Percentiles rank a stretch among this genome's conserved stretches.
Conservation (phyloP, 176 grass and related monocot species). For the Rhynchospora pubera region DNA sequence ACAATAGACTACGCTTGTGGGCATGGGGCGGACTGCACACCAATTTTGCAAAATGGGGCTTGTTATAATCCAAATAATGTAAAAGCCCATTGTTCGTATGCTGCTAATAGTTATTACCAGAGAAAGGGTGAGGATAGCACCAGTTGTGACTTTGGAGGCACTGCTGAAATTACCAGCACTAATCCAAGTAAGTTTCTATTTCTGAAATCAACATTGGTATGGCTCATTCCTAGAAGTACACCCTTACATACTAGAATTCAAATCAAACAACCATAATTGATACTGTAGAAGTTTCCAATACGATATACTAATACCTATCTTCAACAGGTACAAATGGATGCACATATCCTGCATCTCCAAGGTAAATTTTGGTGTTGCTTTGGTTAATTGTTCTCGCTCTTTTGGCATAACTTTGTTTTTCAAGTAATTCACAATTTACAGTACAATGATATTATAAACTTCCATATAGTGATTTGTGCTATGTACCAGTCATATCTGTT, state of each 20-base stretch:
- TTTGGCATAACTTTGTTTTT: background rate
- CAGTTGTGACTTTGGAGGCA: conserved; percentile 64
- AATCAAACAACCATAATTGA: background rate
- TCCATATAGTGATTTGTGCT: background rate
- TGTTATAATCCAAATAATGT: conserved; percentile 44
- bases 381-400: background rate
- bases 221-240: background rate
- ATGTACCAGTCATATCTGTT: background rate
- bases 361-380: conserved; percentile 17
- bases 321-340: conserved; percentile 27
- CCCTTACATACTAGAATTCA: background rate
- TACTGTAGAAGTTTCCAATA: background rate
- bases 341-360: conserved; percentile 47
- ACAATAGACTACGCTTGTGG: conserved; percentile 89
- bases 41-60: conserved; percentile 26
- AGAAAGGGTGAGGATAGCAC: conserved; percentile 26
- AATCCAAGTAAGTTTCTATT: conserved; percentile 43
- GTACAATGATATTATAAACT: background rate
- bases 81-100: conserved; percentile 64
- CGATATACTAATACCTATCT: background rate
- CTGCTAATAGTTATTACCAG: conserved; percentile 82
- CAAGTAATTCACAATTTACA: background rate
- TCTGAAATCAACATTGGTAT: background rate
- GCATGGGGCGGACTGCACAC: conserved; percentile 61
- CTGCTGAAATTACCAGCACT: conserved; percentile 26